A percentile compares a stretch with the other conserved stretches of the same genome.
Evolutionary conservation across 73 alveolate genomes (phyloP).

Genomic region (Stentor roeselii): DNA sequence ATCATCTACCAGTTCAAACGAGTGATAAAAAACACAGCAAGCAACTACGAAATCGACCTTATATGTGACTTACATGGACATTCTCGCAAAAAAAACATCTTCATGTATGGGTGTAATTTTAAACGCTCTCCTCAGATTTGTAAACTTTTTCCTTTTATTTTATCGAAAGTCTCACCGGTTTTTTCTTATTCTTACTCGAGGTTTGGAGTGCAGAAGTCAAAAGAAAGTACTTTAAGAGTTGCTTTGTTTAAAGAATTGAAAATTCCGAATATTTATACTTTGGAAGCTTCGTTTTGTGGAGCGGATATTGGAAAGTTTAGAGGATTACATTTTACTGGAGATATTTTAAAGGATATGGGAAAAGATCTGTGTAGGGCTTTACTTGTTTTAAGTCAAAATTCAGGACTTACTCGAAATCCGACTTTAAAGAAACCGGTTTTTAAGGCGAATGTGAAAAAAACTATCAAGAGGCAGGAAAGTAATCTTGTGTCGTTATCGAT

Average conservation of each 20-base stretch:
- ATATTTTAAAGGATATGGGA: conserved; percentile 1
- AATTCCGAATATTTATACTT: conserved; percentile 78
- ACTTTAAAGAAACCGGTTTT: not conserved
- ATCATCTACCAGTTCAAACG: conserved; percentile 83
- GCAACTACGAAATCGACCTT: conserved; percentile 91
- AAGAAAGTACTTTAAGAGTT: conserved; percentile 89
- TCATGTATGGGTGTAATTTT: conserved; percentile 70
- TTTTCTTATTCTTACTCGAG: conserved; percentile 74
- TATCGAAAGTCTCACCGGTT: conserved; percentile 65
- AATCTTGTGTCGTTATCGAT: not conserved
- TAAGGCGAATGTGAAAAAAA: not conserved
- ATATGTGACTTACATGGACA: conserved; percentile 99
- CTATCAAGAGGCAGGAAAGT: not conserved
- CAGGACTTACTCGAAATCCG: not conserved
- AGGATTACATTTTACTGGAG: conserved; percentile 77
- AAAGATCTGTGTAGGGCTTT: conserved; percentile 18
- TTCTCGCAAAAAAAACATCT: conserved; percentile 95
- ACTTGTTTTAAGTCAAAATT: not conserved
- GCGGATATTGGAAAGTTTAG: conserved; percentile 90
- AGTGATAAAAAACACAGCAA: conserved; percentile 88
- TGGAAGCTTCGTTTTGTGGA: conserved; percentile 96
- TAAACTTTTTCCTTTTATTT: conserved; percentile 19
- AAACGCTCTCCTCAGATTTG: conserved; percentile 12
- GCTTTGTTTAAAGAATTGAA: conserved; percentile 88
- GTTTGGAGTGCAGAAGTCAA: conserved; percentile 83